These are phyloP conservation scores for Fusarium sp. DNA, from an alignment of 2,329 filamentous ascomycete species.

Conservation along the genomic window DNA sequence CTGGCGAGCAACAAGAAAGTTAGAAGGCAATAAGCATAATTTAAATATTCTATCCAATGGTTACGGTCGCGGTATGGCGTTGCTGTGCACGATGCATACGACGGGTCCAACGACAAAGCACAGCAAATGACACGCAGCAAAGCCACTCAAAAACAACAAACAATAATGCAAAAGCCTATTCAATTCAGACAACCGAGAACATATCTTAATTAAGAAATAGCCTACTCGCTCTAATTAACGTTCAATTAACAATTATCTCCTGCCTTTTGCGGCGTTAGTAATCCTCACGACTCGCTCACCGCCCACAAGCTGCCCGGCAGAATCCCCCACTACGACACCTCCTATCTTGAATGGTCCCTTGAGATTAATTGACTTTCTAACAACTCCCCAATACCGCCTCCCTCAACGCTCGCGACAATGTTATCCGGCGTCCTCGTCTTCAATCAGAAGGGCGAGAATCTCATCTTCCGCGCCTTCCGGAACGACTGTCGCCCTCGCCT, in stretches of 20 bases:
- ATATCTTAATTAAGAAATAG: neutral
- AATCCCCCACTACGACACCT: conserved; percentile 44
- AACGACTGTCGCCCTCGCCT: conserved; percentile 98
- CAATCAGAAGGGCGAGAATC: conserved; percentile 99
- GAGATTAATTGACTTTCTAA: conserved; percentile 15
- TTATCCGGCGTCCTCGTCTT: conserved; percentile 97
- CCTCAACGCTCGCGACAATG: conserved; percentile 70
- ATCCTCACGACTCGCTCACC: conserved; percentile 35
- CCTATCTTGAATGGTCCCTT: conserved; percentile 38
- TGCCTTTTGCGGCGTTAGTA: conserved; percentile 4
- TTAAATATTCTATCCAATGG: neutral
- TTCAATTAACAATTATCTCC: neutral
- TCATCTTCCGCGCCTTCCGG: conserved; percentile 98
- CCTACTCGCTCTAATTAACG: too few relatives aligned
- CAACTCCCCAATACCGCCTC: conserved; percentile 16
- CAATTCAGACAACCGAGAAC: neutral
- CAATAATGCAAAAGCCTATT: neutral
- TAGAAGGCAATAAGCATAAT: too few relatives aligned
- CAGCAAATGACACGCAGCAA: neutral
- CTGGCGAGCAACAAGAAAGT: too few relatives aligned
- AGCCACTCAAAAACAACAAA: neutral
- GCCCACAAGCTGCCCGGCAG: conserved; percentile 42
- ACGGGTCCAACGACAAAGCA: neutral
- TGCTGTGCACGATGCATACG: neutral
- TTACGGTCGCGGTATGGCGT: neutral